phyloP scores from a whole-genome alignment of 2,329 filamentous ascomycete species.

The Talaromyces albobiverticillius region DNA sequence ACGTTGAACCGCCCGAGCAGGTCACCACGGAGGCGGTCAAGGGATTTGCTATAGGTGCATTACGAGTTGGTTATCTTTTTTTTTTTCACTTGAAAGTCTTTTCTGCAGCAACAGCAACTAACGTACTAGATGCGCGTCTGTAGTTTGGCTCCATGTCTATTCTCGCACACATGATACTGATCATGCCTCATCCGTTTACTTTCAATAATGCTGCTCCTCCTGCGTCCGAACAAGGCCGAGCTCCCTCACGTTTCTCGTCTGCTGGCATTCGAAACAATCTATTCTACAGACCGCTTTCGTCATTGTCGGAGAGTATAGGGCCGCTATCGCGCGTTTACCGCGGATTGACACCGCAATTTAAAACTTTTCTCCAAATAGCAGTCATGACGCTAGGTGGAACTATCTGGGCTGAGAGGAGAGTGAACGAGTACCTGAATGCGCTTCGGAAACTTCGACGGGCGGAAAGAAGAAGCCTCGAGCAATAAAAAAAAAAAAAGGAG shows the following conservation, averaged over 20 bases:
- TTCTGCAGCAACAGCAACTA: neutral
- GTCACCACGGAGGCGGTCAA: conserved; percentile 39
- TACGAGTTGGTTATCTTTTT: conserved; percentile 34
- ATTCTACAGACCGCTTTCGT: conserved; percentile 43
- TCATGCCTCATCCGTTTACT: conserved; percentile 41
- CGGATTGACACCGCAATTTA: conserved; percentile 48
- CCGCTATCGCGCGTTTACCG: conserved; percentile 44
- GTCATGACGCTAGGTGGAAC: conserved; percentile 48
- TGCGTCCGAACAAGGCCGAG: conserved; percentile 12
- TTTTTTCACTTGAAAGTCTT: neutral
- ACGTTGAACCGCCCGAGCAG: conserved; percentile 42
- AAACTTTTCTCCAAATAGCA: conserved; percentile 48
- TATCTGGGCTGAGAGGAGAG: conserved; percentile 47
- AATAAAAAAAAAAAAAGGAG: neutral
- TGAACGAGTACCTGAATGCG: conserved; percentile 45
- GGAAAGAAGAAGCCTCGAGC: conserved; percentile 24
- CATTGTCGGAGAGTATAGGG: conserved; percentile 48
- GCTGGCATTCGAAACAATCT: conserved; percentile 29
- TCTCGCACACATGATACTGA: conserved; percentile 44
- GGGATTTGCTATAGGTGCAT: conserved; percentile 43
- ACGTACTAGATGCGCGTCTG: neutral
- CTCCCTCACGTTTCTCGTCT: conserved; percentile 27
- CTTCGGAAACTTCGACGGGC: conserved; percentile 40
- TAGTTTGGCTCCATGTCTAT: conserved; percentile 48
- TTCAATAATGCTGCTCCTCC: conserved; percentile 33